Evolutionary conservation across 352 stramenopile species (phyloP), one percentile per base, ranked within the genome.

Genomic region (Plasmopara viticola): DNA sequence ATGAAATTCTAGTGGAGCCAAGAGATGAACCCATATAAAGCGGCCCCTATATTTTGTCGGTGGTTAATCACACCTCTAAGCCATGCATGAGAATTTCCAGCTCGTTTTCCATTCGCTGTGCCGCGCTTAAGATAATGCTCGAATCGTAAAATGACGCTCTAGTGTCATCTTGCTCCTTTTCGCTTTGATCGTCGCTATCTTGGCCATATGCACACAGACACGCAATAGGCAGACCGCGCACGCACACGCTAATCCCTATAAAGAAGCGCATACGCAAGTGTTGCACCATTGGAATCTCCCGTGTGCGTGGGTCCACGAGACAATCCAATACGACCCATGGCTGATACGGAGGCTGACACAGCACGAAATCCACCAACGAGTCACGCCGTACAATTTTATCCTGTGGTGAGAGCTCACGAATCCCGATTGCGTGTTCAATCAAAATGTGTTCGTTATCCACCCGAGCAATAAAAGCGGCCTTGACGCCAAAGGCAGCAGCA

Each of bases 1-100:
- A 96, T 62, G 86, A 92, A 55, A 74, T 97, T 43, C 70, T 97
- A 41, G 86, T 97, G 35, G 86, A 97, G 63, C 82, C 86, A 31
- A 78, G 86, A 37, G 87, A 96, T 64, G 85, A 95, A 57, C 76
- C 76, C 20, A 87, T 85, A 41, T 87, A 82, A 40, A 53, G 15
- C 2, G 8, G 10, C 28, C 28, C 7, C 10, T 44, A 8, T 7
- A 13, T 44, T 13, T 13, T 6, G 12, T 41, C n/a, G 18, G 12
- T 41, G 37, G 35, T 43, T 45, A 60, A 72, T 31, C 47, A 62
- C 38, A 80, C 42, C 45, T 67, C 42, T 52, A 86, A 45, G 6
- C 66, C 70, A 48, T 75, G 48, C 7, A 84, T 46, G 9, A 84
- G 56, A 39, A 48, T 61, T 53, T 81, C 72, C 2, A 86, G 43